Percentiles rank a stretch among this genome's conserved stretches.
Evolutionary conservation across 1,139 yeast species (phyloP).

Genomic region (Magnusiomyces sp.): DNA sequence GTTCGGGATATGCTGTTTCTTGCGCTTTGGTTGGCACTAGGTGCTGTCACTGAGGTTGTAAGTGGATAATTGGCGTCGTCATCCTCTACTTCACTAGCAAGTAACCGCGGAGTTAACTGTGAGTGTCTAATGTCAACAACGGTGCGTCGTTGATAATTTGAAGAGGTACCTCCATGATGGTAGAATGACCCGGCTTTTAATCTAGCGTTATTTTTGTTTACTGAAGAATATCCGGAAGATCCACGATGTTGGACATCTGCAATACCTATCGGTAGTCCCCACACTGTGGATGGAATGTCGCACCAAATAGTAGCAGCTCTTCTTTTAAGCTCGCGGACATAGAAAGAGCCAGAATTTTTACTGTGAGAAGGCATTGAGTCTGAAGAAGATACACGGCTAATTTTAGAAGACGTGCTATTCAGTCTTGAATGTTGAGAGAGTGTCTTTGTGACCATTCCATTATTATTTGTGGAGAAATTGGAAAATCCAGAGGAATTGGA

Average conservation of each 20-base stretch:
- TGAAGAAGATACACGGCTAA: constrained; percentile 6
- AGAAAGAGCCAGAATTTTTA: constrained; percentile 35
- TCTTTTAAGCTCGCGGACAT: constrained; percentile 46
- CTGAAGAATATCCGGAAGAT: background rate
- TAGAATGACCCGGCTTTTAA: too few species aligned
- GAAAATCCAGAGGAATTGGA: background rate
- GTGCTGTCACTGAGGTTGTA: background rate
- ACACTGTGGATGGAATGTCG: constrained; percentile 46
- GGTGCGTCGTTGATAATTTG: background rate
- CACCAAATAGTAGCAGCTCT: constrained; percentile 45
- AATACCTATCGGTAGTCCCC: constrained; percentile 63
- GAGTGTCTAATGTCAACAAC: constrained; percentile 49
- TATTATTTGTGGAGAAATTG: background rate
- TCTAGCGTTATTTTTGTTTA: too few species aligned
- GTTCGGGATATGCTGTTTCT: background rate
- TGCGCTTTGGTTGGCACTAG: background rate
- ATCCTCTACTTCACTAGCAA: constrained; percentile 74
- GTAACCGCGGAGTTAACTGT: constrained; percentile 60
- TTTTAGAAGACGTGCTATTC: constrained; percentile 11
- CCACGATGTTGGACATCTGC: constrained; percentile 27
- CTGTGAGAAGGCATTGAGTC: constrained; percentile 9
- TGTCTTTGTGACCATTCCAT: background rate
- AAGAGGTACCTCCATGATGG: too few species aligned
- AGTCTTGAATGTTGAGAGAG: constrained; percentile 2
- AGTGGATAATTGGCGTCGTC: constrained; percentile 19